phyloP scores from a whole-genome alignment of 1,284 basidiomycete species.

The Naganishia sp. region DNA sequence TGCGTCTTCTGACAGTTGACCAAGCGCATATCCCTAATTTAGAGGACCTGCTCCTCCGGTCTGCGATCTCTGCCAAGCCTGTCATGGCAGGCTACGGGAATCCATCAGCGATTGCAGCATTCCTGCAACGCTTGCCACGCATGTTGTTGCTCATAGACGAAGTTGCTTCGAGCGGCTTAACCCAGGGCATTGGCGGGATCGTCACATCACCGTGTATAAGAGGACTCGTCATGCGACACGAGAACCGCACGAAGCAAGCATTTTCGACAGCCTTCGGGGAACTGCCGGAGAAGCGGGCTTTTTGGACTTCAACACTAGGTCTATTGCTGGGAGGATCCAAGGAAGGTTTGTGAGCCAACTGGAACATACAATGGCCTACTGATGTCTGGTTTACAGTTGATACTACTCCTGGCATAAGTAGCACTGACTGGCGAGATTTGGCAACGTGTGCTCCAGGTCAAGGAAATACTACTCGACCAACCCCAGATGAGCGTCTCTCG shows the following conservation, averaged over 20 bases:
- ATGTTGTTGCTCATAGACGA: not conserved
- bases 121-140: not conserved
- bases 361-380: no score
- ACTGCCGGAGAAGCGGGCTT: not conserved
- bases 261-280: not conserved
- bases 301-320: not conserved
- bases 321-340: not conserved
- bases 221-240: not conserved
- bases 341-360: constrained; percentile 1
- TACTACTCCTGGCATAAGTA: not conserved
- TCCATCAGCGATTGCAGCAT: not conserved
- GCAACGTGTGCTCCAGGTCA: not conserved
- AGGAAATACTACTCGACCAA: no score
- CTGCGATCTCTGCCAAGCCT: not conserved
- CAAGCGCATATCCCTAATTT: not conserved
- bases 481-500: not conserved
- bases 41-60: not conserved
- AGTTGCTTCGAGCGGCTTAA: no score
- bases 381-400: not conserved
- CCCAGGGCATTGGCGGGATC: not conserved
- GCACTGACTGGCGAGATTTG: constrained; percentile 13
- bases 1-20: not conserved
- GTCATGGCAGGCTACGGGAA: not conserved
- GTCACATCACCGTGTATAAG: not conserved
- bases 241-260: not conserved